Base-by-base conservation (phyloP, 176 grass and related monocot species). In the Neostapfia colusana region DNA sequence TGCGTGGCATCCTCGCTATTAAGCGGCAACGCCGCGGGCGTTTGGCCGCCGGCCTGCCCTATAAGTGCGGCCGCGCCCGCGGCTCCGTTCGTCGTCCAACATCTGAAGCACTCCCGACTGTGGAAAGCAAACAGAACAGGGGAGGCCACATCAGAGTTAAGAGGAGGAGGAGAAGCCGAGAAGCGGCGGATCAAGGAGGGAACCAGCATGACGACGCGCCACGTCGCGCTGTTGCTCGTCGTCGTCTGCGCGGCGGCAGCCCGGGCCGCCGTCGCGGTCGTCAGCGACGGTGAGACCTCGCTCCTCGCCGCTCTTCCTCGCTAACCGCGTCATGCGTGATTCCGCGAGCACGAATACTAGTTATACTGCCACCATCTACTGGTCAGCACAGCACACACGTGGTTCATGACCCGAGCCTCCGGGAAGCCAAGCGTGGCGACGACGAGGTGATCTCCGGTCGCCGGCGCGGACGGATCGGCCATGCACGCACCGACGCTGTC, bases 231-330 rank as follows among this genome's bases (percentile, higher is more conserved):
- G 31, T 31, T 31, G 43, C 6, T 36, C 11, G 21, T 84, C 71
- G 36, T 91, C 24, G 27, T 78, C 53, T 91, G 72, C 77, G 62
- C 53, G 43, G 81, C 67, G 27, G 77, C 67, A 21, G 77, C 75
- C 73, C 72, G 25, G 1, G 55, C 13, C 12, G 60, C 38, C 65
- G 77, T 81, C 27, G 76, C 79, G 7, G 81, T 31, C 77, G 25
- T 91, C 77, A 64, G 81, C 38, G 85, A 91, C 72, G 89, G 89
- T 87, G 54, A 90, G 15, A 4, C 44, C 25, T 4, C 8, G 14
- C 25, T 31, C 1, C 12, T 7, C 31, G 15, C 7, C 3, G 1
- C 55, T 58, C 21, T 15, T 31, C 31, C 31, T 11, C 3, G 31
- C 31, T 31, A 31, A 31, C 3, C 31, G 31, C 31, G 31, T 31